Conservation (phyloP, 495 filamentous ascomycete genomes). For the Podospora pseudopauciseta region DNA sequence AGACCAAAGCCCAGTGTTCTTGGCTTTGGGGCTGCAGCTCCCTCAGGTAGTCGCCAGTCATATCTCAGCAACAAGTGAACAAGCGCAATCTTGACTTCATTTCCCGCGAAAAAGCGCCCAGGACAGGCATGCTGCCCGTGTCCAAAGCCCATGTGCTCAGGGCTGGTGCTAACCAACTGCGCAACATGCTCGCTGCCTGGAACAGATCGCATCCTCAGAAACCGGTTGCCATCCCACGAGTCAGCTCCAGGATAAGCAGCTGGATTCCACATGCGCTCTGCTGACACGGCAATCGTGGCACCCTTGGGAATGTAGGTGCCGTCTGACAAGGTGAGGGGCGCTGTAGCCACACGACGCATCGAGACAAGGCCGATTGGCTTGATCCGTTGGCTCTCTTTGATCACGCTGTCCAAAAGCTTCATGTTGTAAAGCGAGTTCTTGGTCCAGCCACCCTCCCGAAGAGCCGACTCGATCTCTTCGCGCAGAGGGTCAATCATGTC, state of each 20-base stretch:
- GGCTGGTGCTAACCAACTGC: constrained; percentile 46
- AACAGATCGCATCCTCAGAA: constrained; percentile 37
- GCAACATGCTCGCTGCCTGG: constrained; percentile 40
- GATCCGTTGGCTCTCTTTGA: constrained; percentile 46
- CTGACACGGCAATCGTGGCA: constrained; percentile 36
- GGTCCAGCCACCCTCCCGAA: constrained; percentile 39
- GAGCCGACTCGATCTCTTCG: constrained; percentile 35
- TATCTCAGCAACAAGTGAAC: constrained; percentile 37
- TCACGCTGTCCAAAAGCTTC: constrained; percentile 50
- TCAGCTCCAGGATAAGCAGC: constrained; percentile 42
- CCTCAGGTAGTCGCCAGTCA: constrained; percentile 33
- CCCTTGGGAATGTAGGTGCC: constrained; percentile 49
- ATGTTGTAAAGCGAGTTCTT: constrained; percentile 51
- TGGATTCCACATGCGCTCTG: constrained; percentile 35
- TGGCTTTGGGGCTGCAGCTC: constrained; percentile 5
- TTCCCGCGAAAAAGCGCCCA: constrained; percentile 43
- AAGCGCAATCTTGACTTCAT: constrained; percentile 38
- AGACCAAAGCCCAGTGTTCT: constrained; percentile 15
- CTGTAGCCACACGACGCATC: constrained; percentile 40
- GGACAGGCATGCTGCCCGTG: constrained; percentile 41
- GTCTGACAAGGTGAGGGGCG: constrained; percentile 45
- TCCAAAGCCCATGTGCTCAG: constrained; percentile 38
- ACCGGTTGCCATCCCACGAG: constrained; percentile 48
- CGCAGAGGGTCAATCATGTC: constrained; percentile 37
- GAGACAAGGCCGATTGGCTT: constrained; percentile 35